Evolutionary conservation across 2,329 filamentous ascomycete genomes (phyloP), one percentile per base, ranked within the genome.

Genomic region (Fusarium camptoceras): DNA sequence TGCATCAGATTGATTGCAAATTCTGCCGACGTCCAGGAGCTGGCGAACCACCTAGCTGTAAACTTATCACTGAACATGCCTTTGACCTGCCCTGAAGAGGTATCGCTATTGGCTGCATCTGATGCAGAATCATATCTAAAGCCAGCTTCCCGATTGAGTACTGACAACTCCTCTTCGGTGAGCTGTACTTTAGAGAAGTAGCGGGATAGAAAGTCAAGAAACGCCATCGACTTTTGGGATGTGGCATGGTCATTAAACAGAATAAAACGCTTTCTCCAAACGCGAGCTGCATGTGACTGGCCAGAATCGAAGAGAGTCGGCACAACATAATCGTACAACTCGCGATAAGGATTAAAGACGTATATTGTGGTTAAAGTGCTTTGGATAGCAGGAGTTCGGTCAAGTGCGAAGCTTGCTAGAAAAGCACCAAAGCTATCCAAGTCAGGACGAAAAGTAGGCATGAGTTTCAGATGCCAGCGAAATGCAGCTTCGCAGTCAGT

Each of bases 21-120:
- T 59, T 94, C 89, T 12, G 94, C 83, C 2, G 90, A 88, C 24
- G 96, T 86, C 78, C 92, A 92, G 20, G 81, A 82, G 60, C 85
- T 90, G 12, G 94, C 94, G 77, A 97, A 94, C 82, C 94, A 89
- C 68, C 90, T 88, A n/a, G 94, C 92, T 20, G 92, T 91, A 30
- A 97, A 91, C 67, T 89, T 73, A 50, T 80, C 78, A 43, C 74
- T 76, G 37, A 75, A 77, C 20, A 70, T 72, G 22, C 75, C 69
- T 59, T 64, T 70, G 24, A 59, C 16, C 30, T 59, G 34, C 7
- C 50, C 43, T 15, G 42, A n/a, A 24, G 31, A 15, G 11, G 31
- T 27, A 20, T 50, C 55, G 22, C 30, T 39, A 25, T 22, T 12
- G 25, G 49, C 8, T 8, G 27, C 20, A 12, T 11, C 30, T 16